Base-by-base conservation (phyloP, 176 grass and related monocot genomes). In the Otatea glauca region DNA sequence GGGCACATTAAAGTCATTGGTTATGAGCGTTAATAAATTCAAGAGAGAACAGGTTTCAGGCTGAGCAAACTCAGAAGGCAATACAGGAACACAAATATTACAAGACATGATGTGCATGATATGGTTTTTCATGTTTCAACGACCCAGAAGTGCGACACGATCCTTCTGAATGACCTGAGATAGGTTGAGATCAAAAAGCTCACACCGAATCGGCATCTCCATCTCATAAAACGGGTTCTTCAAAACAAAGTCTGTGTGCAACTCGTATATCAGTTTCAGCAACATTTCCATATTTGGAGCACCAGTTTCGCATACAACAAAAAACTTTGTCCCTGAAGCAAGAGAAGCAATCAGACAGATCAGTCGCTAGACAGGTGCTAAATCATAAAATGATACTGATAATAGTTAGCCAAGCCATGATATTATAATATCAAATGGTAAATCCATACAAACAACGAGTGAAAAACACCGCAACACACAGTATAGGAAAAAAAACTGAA, bases 201-300 rank as follows among this genome's bases (percentile, higher is more conserved):
- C 96, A 48, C 96, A 99, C 27, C 93, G 86, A 35, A 99, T 99
- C 15, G 93, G 96, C 96, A 99, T 99, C 73, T 99, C 96, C 88
- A 99, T 99, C 91, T 99, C 96, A 65, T 99, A 96, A 85, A 99
- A 99, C 0, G 93, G 93, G 62, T 96, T 99, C 90, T 96, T 99
- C 89, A 99, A 77, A 20, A 99, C 96, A 70, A 92, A 99, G 58
- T 99, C 93, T 0, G 96, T 94, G 86, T 99, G 96, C 15, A 96
- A 50, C 86, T 98, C 96, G 7, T 94, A 98, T 49, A 94, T 91
- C 6, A 86, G 61, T 80, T 96, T 98, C 68, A 98, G 81, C 27
- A 99, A 83, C 60, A 86, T 74, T 65, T 96, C 93, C 88, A 99
- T 96, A 38, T 92, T 91, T 61, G 65, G 90, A 44, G 91, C 78